Conservation (phyloP, 148 eudicot genomes). For the Cornus kousa region DNA sequence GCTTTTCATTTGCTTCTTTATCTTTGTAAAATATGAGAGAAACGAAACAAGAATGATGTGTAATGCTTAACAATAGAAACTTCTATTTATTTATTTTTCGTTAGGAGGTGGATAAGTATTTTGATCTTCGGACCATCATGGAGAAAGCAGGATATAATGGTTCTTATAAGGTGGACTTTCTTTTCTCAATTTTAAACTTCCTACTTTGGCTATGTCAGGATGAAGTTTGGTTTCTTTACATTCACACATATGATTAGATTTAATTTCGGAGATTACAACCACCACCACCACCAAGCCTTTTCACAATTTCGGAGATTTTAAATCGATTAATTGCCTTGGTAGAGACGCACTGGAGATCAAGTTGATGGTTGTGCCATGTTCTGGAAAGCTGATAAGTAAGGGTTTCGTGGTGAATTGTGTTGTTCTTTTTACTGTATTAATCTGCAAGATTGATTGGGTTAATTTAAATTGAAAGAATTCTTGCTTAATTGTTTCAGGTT, state of each 20-base stretch:
- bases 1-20: neutral
- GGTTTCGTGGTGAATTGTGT: neutral
- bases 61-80: neutral
- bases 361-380: conserved; percentile 44
- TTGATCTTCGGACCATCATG: conserved; percentile 24
- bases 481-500: conserved; percentile 24
- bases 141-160: conserved; percentile 32
- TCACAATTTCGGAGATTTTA: neutral
- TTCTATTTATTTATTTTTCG: neutral
- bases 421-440: neutral
- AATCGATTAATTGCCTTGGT: neutral
- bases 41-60: neutral
- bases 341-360: conserved; percentile 33
- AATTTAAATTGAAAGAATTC: neutral
- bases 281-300: neutral
- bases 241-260: neutral
- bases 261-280: too few species aligned
- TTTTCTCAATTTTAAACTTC: neutral
- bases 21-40: neutral
- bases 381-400: conserved; percentile 39
- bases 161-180: conserved; percentile 28
- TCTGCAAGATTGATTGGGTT: neutral
- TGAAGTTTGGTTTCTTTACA: neutral
- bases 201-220: neutral
- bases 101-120: conserved; percentile 43